phyloP scores from a whole-genome alignment of 1,284 basidiomycete genomes.

The Sanghuangporus baumii region DNA sequence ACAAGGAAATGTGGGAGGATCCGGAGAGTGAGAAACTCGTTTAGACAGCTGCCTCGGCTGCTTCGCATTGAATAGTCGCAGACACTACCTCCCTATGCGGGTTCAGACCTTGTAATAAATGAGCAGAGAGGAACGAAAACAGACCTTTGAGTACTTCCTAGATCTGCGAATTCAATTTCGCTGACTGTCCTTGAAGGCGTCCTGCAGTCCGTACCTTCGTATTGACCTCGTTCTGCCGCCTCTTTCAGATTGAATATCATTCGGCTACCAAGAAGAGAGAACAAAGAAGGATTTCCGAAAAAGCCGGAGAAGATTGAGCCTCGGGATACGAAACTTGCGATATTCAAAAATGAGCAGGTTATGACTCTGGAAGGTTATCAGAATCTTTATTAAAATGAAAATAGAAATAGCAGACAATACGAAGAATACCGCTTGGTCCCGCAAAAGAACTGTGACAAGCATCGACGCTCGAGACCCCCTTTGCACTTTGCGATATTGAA shows the following conservation, averaged over 20 bases:
- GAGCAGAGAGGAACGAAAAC: background rate
- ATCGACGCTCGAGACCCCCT: background rate
- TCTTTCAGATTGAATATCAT: background rate
- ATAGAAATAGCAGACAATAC: background rate
- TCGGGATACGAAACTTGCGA: background rate
- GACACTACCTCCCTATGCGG: background rate
- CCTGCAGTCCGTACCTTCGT: constrained; percentile 4
- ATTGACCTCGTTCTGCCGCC: background rate
- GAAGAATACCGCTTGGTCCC: background rate
- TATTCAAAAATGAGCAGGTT: background rate
- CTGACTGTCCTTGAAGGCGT: background rate
- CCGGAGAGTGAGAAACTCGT: no score
- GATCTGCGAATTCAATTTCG: background rate
- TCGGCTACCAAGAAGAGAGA: background rate
- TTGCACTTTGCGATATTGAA: background rate
- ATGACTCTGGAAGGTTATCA: background rate
- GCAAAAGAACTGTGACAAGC: background rate
- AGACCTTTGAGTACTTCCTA: background rate
- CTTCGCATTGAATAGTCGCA: constrained; percentile 22
- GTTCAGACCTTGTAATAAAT: background rate
- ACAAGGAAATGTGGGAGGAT: no score
- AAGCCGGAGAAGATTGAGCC: background rate
- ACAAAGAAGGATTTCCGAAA: background rate
- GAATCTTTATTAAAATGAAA: background rate
- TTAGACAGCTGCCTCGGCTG: no score